These are phyloP conservation scores for Xerocomus potaroensis DNA, from an alignment of 768 basidiomycete genomes.

Conservation along the genomic window DNA sequence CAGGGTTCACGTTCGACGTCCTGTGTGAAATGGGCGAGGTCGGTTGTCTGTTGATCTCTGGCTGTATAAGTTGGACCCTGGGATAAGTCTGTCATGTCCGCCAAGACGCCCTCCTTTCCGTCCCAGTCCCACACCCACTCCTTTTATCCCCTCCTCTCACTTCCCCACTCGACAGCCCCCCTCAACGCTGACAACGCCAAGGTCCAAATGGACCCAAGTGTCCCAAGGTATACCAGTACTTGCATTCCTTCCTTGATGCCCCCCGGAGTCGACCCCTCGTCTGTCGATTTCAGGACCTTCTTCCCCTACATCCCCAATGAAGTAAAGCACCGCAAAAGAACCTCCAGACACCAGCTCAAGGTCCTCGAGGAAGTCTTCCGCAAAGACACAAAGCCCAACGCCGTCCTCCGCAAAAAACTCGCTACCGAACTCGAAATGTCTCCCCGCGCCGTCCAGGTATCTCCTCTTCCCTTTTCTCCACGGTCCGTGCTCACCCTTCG, in stretches of 20 bases:
- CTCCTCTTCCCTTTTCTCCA: slow-evolving; percentile 16
- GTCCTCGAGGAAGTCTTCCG: slow-evolving; percentile 86
- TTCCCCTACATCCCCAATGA: slow-evolving; percentile 88
- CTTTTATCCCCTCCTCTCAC: too few species aligned
- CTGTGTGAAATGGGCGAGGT: slow-evolving; percentile 25
- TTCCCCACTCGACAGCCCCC: too few species aligned
- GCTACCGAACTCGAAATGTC: slow-evolving; percentile 87
- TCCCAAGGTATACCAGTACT: slow-evolving; percentile 33
- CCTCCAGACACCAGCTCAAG: slow-evolving; percentile 82
- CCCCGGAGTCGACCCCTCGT: slow-evolving; percentile 54
- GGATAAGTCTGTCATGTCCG: slow-evolving; percentile 21
- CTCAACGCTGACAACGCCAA: slow-evolving; percentile 16
- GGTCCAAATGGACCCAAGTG: slow-evolving; percentile 25
- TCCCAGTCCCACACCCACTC: slow-evolving; percentile 27
- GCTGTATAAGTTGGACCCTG: slow-evolving; percentile 30
- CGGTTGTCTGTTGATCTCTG: neutral
- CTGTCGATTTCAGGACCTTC: slow-evolving; percentile 78
- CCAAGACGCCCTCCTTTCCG: slow-evolving; percentile 34
- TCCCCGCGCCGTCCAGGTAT: slow-evolving; percentile 90
- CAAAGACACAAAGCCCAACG: slow-evolving; percentile 89
- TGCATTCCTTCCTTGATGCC: slow-evolving; percentile 46
- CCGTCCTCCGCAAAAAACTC: slow-evolving; percentile 70
- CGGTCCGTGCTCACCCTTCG: slow-evolving; percentile 19
- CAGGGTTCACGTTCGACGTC: slow-evolving; percentile 6
- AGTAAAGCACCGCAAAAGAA: slow-evolving; percentile 92